Base-by-base conservation (phyloP, 352 stramenopile genomes). In the Hyaloperonospora brassicae region DNA sequence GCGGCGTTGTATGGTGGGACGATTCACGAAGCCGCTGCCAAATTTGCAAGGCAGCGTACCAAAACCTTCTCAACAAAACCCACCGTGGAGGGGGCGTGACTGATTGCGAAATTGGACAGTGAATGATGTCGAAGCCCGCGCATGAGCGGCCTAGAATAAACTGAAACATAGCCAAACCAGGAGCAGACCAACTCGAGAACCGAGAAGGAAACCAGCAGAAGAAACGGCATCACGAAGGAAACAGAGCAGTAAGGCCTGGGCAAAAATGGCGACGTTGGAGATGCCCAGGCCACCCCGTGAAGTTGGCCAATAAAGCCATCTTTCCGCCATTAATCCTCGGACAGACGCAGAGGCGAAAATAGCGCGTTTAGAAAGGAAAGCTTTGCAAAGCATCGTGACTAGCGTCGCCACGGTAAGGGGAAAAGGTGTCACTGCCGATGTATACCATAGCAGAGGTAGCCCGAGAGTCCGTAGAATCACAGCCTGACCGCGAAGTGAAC, bases 401-500 rank as follows among this genome's bases (percentile, higher is more conserved):
- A 49, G 47, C 0, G 30, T 27, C 0, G 8, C 43, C 1, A 57
- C 35, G 0, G 25, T 9, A 0, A 0, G 5, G 14, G 49, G 48
- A 0, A 62, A n/a, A 1, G 1, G 23, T 0, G 48, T 57, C 1
- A 62, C 55, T 1, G 55, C 42, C 0, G 48, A 42, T 1, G 55
- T 62, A 10, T 57, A 57, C 55, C 55, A 57, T 0, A 62, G 13
- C 5, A 57, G 12, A 1, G 55, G 48, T 0, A 62, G 42, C 0
- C 52, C 43, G 1, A 57, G 56, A 0, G 34, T 47, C 0, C 55
- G 41, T 0, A 62, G 34, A 7, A 62, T 62, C 1, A 44, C 47
- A 2, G 55, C 55, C 0, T 48, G 30, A 11, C 55, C 47, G 1
- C n/a, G 41, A 13, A 49, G 47, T 5, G 47, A 57, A 2, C 55